These are phyloP conservation scores for Phytophthora ohioensis DNA, from an alignment of 352 stramenopile genomes.

Conservation along the genomic window DNA sequence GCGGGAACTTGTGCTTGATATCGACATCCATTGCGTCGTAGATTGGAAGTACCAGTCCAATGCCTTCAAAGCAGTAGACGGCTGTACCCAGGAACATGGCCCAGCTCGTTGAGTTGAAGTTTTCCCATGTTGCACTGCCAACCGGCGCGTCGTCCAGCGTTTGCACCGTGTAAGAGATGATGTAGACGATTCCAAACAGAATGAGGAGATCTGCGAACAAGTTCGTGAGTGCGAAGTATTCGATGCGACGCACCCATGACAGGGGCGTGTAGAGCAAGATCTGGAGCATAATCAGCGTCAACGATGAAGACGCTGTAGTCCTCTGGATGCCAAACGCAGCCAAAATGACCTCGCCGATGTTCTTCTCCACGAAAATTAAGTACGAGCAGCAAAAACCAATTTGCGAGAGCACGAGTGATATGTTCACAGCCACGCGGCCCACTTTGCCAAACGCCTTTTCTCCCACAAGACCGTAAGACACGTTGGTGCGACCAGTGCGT, in stretches of 20 bases:
- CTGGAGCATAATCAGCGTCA: constrained; percentile 68
- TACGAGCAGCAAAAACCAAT: constrained; percentile 81
- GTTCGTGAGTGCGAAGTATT: constrained; percentile 81
- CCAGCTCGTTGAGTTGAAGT: constrained; percentile 76
- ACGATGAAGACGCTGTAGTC: constrained; percentile 56
- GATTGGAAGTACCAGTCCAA: constrained; percentile 72
- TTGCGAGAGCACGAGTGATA: constrained; percentile 77
- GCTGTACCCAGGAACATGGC: constrained; percentile 68
- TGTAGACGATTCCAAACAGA: constrained; percentile 66
- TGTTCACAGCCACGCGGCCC: constrained; percentile 63
- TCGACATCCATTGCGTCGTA: constrained; percentile 69
- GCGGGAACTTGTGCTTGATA: constrained; percentile 70
- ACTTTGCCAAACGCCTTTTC: constrained; percentile 62
- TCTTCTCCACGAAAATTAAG: constrained; percentile 79
- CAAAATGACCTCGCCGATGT: constrained; percentile 68
- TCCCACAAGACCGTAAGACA: constrained; percentile 72
- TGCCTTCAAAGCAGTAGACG: constrained; percentile 81
- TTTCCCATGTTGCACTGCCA: constrained; percentile 54
- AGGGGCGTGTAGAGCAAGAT: constrained; percentile 76
- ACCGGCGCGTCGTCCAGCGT: constrained; percentile 44
- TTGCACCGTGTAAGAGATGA: constrained; percentile 61
- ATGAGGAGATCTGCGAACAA: constrained; percentile 71
- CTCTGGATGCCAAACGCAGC: constrained; percentile 54
- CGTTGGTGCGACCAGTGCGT: constrained; percentile 29
- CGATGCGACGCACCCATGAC: constrained; percentile 76